These are phyloP conservation scores for Emmonsiellopsis sp. DNA, from an alignment of 2,329 filamentous ascomycete genomes.

Conservation along the genomic window DNA sequence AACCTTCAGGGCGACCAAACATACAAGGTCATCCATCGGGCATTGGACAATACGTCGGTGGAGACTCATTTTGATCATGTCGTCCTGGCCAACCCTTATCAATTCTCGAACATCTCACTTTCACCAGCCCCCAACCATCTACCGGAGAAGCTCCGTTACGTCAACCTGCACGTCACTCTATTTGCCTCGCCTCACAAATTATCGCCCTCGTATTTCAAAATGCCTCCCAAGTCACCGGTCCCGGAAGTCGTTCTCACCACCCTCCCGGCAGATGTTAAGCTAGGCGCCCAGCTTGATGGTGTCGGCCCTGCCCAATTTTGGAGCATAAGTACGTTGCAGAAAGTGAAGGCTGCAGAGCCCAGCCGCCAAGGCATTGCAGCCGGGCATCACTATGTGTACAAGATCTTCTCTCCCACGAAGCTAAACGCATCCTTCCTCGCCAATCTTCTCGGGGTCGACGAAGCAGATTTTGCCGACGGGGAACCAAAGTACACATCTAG, in stretches of 20 bases:
- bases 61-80: conserved; percentile 61
- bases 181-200: conserved; percentile 71
- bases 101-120: conserved; percentile 63
- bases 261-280: conserved; percentile 47
- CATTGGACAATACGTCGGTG: conserved; percentile 13
- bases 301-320: conserved; percentile 73
- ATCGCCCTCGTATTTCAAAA: conserved; percentile 63
- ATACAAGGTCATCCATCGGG: conserved; percentile 36
- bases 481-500: conserved; percentile 6
- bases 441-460: conserved; percentile 38
- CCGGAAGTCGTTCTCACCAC: conserved; percentile 80
- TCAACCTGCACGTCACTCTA: conserved; percentile 77
- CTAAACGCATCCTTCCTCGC: conserved; percentile 41
- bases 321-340: conserved; percentile 67
- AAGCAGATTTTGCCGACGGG: conserved; percentile 16
- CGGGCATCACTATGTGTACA: conserved; percentile 51
- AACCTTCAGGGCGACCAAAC: conserved; percentile 29
- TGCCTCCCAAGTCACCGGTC: conserved; percentile 43
- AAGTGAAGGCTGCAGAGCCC: conserved; percentile 48
- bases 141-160: conserved; percentile 78
- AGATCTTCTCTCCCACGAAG: conserved; percentile 53
- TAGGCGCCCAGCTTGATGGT: conserved; percentile 37
- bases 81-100: conserved; percentile 73
- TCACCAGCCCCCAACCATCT: conserved; percentile 32
- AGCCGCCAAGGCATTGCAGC: conserved; percentile 8